Percentiles rank a stretch among this genome's conserved stretches.
These are phyloP conservation scores for Endotrypanum monterogeii DNA, from an alignment of 208 protist species.

Conservation along the genomic window DNA sequence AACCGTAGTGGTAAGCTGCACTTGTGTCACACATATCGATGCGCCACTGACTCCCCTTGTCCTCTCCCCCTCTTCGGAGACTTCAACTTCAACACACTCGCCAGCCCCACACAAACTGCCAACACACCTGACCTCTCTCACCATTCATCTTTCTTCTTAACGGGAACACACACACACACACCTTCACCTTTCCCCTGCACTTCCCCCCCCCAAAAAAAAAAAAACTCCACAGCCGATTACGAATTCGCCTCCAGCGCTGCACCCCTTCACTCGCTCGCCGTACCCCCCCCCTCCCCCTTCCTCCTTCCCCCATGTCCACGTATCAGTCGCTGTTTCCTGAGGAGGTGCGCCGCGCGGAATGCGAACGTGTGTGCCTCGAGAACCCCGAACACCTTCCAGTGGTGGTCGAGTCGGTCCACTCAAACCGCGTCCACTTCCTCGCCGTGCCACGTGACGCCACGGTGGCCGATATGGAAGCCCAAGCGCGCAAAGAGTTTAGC, in stretches of 20 bases:
- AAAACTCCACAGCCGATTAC: too few species aligned
- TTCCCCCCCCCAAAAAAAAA: too few species aligned
- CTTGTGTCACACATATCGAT: not conserved
- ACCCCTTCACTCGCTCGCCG: too few species aligned
- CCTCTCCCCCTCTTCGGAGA: not conserved
- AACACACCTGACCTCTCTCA: too few species aligned
- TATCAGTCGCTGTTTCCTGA: conserved; percentile 8
- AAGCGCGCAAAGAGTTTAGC: conserved; percentile 3
- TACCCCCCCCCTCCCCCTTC: too few species aligned
- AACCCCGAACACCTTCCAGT: conserved; percentile 20
- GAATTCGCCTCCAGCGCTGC: too few species aligned
- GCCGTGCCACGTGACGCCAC: conserved; percentile 7
- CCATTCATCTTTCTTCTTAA: too few species aligned
- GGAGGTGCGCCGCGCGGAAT: conserved; percentile 15
- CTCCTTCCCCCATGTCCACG: conserved; percentile 5
- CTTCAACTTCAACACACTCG: not conserved
- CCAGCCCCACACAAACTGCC: not conserved
- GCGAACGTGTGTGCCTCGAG: conserved; percentile 21
- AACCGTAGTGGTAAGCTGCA: not conserved
- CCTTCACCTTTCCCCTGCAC: too few species aligned
- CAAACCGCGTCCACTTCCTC: conserved; percentile 6
- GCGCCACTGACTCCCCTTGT: not conserved
- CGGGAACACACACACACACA: too few species aligned
- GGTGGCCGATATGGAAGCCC: conserved; percentile 12
- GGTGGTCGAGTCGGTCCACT: conserved; percentile 20